Percentiles rank a stretch among this genome's conserved stretches.
Evolutionary conservation across 1,284 basidiomycete genomes (phyloP).

Genomic region (Leccinum proliferum): DNA sequence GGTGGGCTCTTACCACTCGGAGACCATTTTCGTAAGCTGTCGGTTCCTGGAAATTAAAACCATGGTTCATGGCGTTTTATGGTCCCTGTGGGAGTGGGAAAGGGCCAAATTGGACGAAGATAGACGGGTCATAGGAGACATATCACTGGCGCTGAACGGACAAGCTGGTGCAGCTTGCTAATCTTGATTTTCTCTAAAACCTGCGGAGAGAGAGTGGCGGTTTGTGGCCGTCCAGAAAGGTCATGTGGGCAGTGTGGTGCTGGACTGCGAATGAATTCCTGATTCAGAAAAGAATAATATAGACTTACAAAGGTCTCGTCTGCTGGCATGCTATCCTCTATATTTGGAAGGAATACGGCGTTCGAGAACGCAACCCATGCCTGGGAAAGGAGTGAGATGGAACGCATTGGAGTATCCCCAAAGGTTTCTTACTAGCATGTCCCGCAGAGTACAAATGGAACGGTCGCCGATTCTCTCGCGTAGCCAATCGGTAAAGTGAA

Average conservation of each 20-base stretch:
- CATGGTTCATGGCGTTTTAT: slow-evolving; percentile 29
- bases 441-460: slow-evolving; percentile 76
- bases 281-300: slow-evolving; percentile 1
- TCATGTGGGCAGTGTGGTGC: slow-evolving; percentile 88
- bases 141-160: slow-evolving; percentile 31
- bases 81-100: slow-evolving; percentile 72
- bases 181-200: slow-evolving; percentile 45
- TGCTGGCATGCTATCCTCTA: slow-evolving; percentile 34
- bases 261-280: slow-evolving; percentile 28
- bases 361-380: slow-evolving; percentile 94
- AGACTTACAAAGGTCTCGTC: slow-evolving; percentile 69
- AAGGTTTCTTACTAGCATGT: slow-evolving; percentile 69
- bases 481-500: slow-evolving; percentile 86
- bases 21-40: slow-evolving; percentile 89
- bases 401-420: neutral
- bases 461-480: slow-evolving; percentile 59
- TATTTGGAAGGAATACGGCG: slow-evolving; percentile 39
- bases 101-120: slow-evolving; percentile 61
- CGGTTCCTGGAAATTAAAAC: slow-evolving; percentile 84
- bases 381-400: slow-evolving; percentile 35
- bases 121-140: slow-evolving; percentile 32
- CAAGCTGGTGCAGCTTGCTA: slow-evolving; percentile 44
- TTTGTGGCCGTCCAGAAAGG: slow-evolving; percentile 82
- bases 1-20: slow-evolving; percentile 87
- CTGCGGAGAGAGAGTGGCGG: slow-evolving; percentile 48